A percentile compares a stretch with the other conserved stretches of the same genome.
Evolutionary conservation across 768 basidiomycete genomes (phyloP).

Genomic region (Boletus eberwhitei): DNA sequence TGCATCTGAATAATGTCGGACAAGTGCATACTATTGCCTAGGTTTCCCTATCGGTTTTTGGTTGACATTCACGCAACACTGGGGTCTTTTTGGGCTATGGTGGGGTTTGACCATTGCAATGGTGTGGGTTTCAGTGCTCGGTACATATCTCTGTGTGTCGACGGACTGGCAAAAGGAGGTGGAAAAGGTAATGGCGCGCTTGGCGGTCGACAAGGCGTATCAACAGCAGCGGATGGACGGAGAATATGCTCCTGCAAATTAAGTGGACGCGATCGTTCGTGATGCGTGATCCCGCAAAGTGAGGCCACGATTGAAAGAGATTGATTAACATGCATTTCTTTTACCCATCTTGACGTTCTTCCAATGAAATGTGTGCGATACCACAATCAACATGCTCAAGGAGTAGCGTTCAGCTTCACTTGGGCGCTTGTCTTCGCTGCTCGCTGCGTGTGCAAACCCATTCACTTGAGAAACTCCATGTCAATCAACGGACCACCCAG

Average conservation of each 20-base stretch:
- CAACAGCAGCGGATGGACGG: background rate
- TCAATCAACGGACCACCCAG: too few relatives aligned
- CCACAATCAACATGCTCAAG: too few relatives aligned
- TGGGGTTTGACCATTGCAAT: slow-evolving; percentile 64
- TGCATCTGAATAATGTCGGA: background rate
- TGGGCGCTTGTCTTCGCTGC: too few relatives aligned
- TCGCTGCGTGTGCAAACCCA: too few relatives aligned
- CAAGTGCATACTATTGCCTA: slow-evolving; percentile 70
- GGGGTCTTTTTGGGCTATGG: slow-evolving; percentile 79
- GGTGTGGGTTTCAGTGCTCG: slow-evolving; percentile 13
- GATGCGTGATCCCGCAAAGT: background rate
- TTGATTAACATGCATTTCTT: background rate
- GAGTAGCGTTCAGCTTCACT: too few relatives aligned
- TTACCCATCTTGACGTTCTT: too few relatives aligned
- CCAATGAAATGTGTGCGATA: too few relatives aligned
- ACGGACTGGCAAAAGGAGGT: slow-evolving; percentile 75
- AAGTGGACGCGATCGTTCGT: background rate
- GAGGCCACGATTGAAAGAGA: background rate
- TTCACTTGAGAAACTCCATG: too few relatives aligned
- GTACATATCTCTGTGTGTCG: slow-evolving; percentile 43
- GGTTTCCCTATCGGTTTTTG: slow-evolving; percentile 81
- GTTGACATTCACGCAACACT: slow-evolving; percentile 60
- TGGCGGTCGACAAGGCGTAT: slow-evolving; percentile 44
- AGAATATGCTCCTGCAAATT: background rate
- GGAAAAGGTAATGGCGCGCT: slow-evolving; percentile 50